These are phyloP conservation scores for Xylaria sp. DNA, from an alignment of 495 filamentous ascomycete genomes.

Conservation along the genomic window DNA sequence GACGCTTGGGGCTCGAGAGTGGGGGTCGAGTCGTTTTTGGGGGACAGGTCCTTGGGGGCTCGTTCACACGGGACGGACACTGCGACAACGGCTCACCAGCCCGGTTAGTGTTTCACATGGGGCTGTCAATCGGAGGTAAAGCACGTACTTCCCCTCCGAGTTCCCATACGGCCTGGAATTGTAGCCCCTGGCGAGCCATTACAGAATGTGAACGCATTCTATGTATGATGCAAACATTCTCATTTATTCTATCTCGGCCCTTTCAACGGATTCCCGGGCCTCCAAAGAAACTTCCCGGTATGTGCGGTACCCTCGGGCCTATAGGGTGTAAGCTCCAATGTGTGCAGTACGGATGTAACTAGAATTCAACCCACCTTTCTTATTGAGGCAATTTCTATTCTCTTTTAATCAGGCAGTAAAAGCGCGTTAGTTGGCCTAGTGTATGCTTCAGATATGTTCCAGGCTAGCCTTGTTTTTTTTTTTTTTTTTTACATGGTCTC, in stretches of 20 bases:
- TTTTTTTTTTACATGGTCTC: neutral
- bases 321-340: slow-evolving; percentile 13
- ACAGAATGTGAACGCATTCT: neutral
- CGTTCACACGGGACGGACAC: neutral
- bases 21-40: neutral
- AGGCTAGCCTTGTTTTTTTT: slow-evolving; percentile 4
- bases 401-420: neutral
- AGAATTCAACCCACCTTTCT: slow-evolving; percentile 10
- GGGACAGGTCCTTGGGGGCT: neutral
- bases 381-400: slow-evolving; percentile 28
- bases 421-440: neutral
- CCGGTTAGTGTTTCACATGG: no score
- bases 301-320: slow-evolving; percentile 15
- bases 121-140: no score
- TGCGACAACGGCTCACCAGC: neutral
- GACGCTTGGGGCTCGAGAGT: neutral
- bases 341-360: neutral
- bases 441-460: slow-evolving; percentile 20
- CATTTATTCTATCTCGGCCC: slow-evolving; percentile 22
- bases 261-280: slow-evolving; percentile 24
- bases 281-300: neutral
- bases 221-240: neutral
- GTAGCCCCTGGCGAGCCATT: neutral
- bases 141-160: no score
- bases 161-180: neutral